Percentiles rank a stretch among this genome's conserved stretches.
Conservation (phyloP, 257 asterid species). For the Penstemon davidsonii region DNA sequence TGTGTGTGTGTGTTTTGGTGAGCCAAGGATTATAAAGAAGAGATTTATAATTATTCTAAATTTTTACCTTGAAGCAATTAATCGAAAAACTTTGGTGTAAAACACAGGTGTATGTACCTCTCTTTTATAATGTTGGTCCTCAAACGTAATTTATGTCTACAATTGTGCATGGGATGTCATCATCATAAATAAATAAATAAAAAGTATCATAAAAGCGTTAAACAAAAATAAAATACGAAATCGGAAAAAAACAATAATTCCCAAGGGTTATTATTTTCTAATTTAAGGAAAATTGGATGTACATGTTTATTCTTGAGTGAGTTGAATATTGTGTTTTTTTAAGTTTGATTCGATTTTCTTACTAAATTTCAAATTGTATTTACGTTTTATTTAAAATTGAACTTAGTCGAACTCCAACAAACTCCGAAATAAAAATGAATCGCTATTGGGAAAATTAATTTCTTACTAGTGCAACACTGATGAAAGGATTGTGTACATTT, state of each 20-base stretch:
- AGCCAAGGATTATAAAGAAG: background rate
- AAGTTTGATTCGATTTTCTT: no score
- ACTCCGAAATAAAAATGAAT: no score
- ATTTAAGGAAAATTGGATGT: slow-evolving; percentile 4
- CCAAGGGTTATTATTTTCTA: background rate
- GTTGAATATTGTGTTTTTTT: background rate
- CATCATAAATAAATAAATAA: background rate
- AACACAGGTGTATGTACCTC: slow-evolving; percentile 4
- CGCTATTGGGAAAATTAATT: background rate
- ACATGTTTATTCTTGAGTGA: slow-evolving; percentile 27
- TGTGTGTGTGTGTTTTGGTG: background rate
- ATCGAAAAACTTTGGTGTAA: slow-evolving; percentile 24
- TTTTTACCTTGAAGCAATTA: slow-evolving; percentile 6
- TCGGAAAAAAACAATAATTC: slow-evolving; percentile 21
- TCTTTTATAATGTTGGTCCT: slow-evolving; percentile 22
- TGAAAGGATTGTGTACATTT: slow-evolving; percentile 75
- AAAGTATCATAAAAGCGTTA: background rate
- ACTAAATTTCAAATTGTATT: no score
- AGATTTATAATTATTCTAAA: background rate
- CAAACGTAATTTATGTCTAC: background rate
- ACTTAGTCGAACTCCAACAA: no score
- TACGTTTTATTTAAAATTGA: no score
- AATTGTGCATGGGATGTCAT: slow-evolving; percentile 23
- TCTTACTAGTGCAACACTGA: slow-evolving; percentile 43
- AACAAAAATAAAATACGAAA: slow-evolving; percentile 9